Evolutionary conservation across 208 protist genomes (phyloP), one percentile per base, ranked within the genome.

Genomic region (Leishmania guyanensis): DNA sequence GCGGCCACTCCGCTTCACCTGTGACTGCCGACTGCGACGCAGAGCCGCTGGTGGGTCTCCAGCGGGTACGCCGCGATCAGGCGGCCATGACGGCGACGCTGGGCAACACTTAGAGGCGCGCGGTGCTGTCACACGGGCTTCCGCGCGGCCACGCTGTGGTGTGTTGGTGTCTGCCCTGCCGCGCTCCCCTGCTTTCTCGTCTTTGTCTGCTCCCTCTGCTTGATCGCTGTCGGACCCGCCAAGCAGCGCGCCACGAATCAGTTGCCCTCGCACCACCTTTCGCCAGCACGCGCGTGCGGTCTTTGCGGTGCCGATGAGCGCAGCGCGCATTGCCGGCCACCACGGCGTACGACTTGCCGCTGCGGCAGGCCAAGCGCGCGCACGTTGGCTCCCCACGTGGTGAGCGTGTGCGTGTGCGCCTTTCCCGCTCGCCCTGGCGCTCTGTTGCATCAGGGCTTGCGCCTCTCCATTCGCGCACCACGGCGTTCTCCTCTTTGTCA

Each of bases 11-110:
- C 3, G n/a, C 20, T 33, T 48, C 50, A 46, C 12, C 20, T 54
- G 1, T 64, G 51, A n/a, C 39, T 26, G 1, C 14, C 9, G 66
- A 46, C 76, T 22, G 26, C 22, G 14, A 26, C 39, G 10, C n/a
- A 33, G 62, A 22, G 36, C 66, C n/a, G 51, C 68, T 79, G 20
- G 77, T 54, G 50, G 82, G 82, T 43, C 75, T 85, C 26, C n/a
- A 48, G 20, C 58, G 53, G 14, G 82, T 85, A 0, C 82, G 71
- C 5, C 43, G 70, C 8, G 82, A 81, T 73, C 82, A 85, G 68
- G 72, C 71, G 1, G 77, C 78, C 33, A 82, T 85, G 78, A 50
- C 72, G 62, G 72, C 39, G 0, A 56, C 82, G 16, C 3, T 26
- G 65, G 65, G 33, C 65, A 46, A 26, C 65, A 46, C 65, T 69